phyloP scores from a whole-genome alignment of 2,329 filamentous ascomycete species.

The Triangularia setosa region DNA sequence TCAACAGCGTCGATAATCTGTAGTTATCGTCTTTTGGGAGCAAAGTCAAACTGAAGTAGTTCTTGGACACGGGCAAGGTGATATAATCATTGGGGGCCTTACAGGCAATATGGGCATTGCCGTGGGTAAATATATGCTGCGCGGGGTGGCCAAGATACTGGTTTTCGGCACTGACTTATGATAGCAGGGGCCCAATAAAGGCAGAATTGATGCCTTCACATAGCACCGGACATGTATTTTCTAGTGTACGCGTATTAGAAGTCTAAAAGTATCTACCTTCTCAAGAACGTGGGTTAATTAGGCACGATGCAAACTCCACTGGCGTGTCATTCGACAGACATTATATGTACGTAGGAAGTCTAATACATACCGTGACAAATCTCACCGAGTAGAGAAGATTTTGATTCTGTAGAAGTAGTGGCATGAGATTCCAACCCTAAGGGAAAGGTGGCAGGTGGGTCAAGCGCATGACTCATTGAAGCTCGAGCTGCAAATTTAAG shows the following conservation, averaged over 20 bases:
- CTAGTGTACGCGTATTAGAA: no score
- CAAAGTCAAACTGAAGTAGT: background rate
- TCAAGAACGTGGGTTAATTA: no score
- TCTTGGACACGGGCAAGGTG: background rate
- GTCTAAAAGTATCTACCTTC: no score
- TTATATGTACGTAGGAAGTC: no score
- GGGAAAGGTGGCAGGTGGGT: background rate
- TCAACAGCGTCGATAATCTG: background rate
- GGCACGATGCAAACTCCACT: no score
- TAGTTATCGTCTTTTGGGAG: background rate
- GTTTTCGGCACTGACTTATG: background rate
- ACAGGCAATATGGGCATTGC: background rate
- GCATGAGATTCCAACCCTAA: no score
- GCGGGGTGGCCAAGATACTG: background rate
- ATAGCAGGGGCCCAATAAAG: background rate
- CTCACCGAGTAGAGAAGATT: no score
- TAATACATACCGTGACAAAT: no score
- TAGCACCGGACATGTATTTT: no score
- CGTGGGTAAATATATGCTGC: background rate
- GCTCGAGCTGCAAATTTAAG: background rate
- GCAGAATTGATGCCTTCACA: background rate
- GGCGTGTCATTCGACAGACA: no score
- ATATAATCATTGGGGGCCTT: background rate
- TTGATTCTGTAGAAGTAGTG: no score
- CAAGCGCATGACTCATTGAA: background rate